phyloP scores from a whole-genome alignment of 768 basidiomycete genomes.

The Clitopilus passeckerianus region DNA sequence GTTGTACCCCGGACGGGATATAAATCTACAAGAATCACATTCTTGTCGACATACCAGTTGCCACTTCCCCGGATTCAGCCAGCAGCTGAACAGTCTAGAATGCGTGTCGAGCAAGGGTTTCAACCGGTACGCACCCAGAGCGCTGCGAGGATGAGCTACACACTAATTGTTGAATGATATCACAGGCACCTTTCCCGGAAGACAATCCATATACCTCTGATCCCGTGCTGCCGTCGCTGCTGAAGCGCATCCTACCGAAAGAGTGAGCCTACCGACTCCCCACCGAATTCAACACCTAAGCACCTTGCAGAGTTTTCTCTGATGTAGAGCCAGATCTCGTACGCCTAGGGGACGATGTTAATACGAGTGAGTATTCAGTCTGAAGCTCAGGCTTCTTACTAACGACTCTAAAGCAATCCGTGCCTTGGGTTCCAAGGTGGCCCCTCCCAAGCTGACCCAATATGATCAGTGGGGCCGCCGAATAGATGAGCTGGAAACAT shows the following conservation, averaged over 20 bases:
- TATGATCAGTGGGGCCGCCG: conserved; percentile 73
- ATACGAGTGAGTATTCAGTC: conserved; percentile 35
- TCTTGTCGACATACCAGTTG: neutral
- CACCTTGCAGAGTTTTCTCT: conserved; percentile 28
- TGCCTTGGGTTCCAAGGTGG: conserved; percentile 38
- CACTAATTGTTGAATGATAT: neutral
- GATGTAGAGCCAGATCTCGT: conserved; percentile 61
- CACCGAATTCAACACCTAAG: neutral
- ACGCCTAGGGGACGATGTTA: conserved; percentile 50
- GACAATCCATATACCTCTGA: conserved; percentile 61
- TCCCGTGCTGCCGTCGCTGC: conserved; percentile 52
- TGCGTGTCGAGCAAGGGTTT: conserved; percentile 67
- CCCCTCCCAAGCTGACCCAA: conserved; percentile 53
- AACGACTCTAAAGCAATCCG: conserved; percentile 41
- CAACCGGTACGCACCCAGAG: conserved; percentile 37
- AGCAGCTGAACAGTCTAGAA: conserved; percentile 14
- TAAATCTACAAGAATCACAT: neutral
- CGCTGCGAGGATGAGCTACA: neutral
- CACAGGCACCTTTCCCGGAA: conserved; percentile 47
- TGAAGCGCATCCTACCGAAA: conserved; percentile 52
- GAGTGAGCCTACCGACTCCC: conserved; percentile 21
- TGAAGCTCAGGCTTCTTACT: neutral
- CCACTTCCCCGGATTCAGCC: neutral
- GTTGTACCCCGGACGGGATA: neutral
- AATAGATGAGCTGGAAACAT: conserved; percentile 62